These are phyloP conservation scores for Blastobotrys apis DNA, from an alignment of 1,139 yeast genomes.

Conservation along the genomic window DNA sequence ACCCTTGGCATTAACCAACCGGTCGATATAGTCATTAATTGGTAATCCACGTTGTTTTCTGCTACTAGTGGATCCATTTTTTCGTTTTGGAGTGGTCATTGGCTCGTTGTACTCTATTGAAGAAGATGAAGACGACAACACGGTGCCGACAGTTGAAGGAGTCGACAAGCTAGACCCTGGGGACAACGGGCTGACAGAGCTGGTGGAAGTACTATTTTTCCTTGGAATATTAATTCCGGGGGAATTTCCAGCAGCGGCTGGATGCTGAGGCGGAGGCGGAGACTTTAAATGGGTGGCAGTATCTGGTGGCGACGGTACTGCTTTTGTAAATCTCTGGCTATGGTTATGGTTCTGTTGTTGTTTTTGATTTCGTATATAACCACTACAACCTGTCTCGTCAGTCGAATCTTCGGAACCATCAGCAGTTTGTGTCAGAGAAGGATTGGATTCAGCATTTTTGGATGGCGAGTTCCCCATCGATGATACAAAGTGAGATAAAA, in stretches of 20 bases:
- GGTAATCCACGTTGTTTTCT: conserved; percentile 1
- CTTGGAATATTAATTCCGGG: conserved; percentile 2
- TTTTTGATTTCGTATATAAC: conserved; percentile 20
- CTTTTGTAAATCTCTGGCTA: no score
- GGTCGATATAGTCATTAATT: conserved; percentile 21
- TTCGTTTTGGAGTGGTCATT: conserved; percentile 2
- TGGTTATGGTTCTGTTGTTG: not conserved
- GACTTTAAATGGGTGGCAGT: no score
- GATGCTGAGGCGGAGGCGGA: not conserved
- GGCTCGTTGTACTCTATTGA: conserved; percentile 5
- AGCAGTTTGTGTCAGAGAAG: conserved; percentile 24
- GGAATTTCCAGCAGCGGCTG: not conserved
- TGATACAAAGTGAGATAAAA: not conserved
- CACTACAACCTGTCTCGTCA: conserved; percentile 29
- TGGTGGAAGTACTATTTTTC: not conserved
- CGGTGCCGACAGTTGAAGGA: conserved; percentile 11
- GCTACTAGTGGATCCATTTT: not conserved
- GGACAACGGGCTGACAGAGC: conserved; percentile 6
- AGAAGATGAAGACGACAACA: conserved; percentile 10
- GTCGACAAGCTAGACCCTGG: conserved; percentile 15
- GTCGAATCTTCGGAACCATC: conserved; percentile 25
- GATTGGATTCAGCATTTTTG: conserved; percentile 26
- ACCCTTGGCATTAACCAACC: conserved; percentile 21
- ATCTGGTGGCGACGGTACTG: not conserved
- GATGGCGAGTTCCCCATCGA: conserved; percentile 35